Evolutionary conservation across 2,329 filamentous ascomycete genomes (phyloP).

Genomic region (Monosporascus sp.): DNA sequence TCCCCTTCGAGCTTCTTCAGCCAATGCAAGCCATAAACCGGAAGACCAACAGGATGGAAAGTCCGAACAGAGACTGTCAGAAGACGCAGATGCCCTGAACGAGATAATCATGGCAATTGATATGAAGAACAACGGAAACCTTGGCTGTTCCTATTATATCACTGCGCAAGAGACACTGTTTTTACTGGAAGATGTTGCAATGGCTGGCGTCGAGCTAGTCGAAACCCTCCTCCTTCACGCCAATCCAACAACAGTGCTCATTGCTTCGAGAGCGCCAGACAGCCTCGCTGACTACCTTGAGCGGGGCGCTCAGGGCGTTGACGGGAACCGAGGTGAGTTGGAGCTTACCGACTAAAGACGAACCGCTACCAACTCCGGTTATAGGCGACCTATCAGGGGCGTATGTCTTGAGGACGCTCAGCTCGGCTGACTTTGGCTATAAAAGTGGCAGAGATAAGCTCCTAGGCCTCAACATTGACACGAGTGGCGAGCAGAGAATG

Average conservation of each 20-base stretch:
- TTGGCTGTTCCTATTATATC: constrained; percentile 83
- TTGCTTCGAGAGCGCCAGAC: constrained; percentile 42
- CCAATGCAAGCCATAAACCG: constrained; percentile 4
- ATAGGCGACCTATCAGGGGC: constrained; percentile 32
- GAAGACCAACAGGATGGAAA: constrained; percentile 12
- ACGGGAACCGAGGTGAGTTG: constrained; percentile 21
- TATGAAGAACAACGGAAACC: constrained; percentile 59
- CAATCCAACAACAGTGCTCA: constrained; percentile 50
- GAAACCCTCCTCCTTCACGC: constrained; percentile 52
- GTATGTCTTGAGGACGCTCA: constrained; percentile 58
- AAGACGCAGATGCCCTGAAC: constrained; percentile 37
- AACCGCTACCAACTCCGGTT: constrained; percentile 7
- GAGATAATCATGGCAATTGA: constrained; percentile 80
- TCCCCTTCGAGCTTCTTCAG: constrained; percentile 9
- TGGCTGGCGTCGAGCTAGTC: constrained; percentile 63
- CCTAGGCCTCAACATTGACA: constrained; percentile 48
- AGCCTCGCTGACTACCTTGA: constrained; percentile 31
- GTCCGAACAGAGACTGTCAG: constrained; percentile 8
- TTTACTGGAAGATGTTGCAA: constrained; percentile 70
- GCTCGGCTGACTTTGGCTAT: constrained; percentile 67
- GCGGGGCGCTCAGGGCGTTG: constrained; percentile 25
- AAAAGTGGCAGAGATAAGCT: constrained; percentile 63
- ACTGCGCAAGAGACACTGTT: constrained; percentile 64
- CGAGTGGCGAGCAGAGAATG: constrained; percentile 45
- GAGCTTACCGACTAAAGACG: not conserved